Evolutionary conservation across 2,329 filamentous ascomycete genomes (phyloP).

Genomic region (Fusarium aywerte): DNA sequence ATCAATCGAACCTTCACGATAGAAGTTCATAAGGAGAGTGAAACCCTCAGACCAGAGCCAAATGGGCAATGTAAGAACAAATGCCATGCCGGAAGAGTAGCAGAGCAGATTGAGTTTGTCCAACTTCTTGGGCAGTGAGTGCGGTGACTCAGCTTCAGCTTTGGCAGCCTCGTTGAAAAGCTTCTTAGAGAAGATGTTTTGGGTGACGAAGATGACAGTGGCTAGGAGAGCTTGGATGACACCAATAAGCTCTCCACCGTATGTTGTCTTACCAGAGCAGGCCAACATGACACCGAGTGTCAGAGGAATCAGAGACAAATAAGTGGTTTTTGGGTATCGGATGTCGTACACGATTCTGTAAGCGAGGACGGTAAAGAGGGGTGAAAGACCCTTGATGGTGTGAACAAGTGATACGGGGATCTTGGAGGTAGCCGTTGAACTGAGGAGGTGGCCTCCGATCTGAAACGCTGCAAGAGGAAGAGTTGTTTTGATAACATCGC

Average conservation of each 20-base stretch:
- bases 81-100: conserved; percentile 95
- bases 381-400: conserved; percentile 97
- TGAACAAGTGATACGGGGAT: conserved; percentile 98
- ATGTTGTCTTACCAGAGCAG: conserved; percentile 82
- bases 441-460: conserved; percentile 91
- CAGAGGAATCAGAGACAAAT: conserved; percentile 87
- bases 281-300: conserved; percentile 96
- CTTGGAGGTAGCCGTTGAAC: conserved; percentile 90
- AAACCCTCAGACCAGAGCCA: conserved; percentile 95
- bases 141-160: conserved; percentile 78
- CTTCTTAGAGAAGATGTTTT: conserved; percentile 98
- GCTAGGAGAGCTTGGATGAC: conserved; percentile 88
- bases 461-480: conserved; percentile 94
- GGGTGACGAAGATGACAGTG: conserved; percentile 95
- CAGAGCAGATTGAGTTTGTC: conserved; percentile 97
- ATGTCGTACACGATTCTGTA: conserved; percentile 92
- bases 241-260: conserved; percentile 89
- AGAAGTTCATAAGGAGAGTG: conserved; percentile 78
- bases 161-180: conserved; percentile 94
- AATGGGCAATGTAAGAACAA: conserved; percentile 86
- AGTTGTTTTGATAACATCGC: conserved; percentile 85
- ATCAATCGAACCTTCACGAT: conserved; percentile 81
- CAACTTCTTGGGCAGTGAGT: conserved; percentile 76
- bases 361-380: conserved; percentile 92
- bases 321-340: conserved; percentile 86